Conservation (phyloP, 495 filamentous ascomycete species). For the Aspergillus bridgeri region DNA sequence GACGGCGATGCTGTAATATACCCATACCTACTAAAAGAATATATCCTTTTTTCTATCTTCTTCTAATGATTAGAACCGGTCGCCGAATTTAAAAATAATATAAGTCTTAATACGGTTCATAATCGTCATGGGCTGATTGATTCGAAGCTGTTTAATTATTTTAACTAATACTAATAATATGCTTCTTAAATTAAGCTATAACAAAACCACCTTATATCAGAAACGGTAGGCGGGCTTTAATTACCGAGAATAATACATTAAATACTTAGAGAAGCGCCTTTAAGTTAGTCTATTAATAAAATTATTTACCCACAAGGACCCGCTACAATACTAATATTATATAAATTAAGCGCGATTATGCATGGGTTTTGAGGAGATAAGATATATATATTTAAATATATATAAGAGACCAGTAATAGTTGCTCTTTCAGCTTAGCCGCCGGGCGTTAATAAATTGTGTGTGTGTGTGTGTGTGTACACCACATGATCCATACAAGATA, state of each 20-base stretch:
- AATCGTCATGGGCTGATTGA: constrained; percentile 33
- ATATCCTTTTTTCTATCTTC: constrained; percentile 30
- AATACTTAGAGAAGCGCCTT: constrained; percentile 29
- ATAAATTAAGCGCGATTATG: constrained; percentile 19
- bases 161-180: constrained; percentile 13
- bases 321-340: no score
- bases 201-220: constrained; percentile 18
- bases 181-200: constrained; percentile 14
- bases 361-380: constrained; percentile 25
- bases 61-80: constrained; percentile 30
- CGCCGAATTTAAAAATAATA: constrained; percentile 31
- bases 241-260: constrained; percentile 24
- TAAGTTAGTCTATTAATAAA: constrained; percentile 29
- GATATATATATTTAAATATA: constrained; percentile 20
- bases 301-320: constrained; percentile 28
- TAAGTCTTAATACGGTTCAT: constrained; percentile 32
- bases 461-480: constrained; percentile 17
- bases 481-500: constrained; percentile 1
- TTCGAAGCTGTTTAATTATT: constrained; percentile 24
- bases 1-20: constrained; percentile 29
- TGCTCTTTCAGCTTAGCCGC: constrained; percentile 28
- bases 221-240: constrained; percentile 24
- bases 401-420: constrained; percentile 31
- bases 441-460: no score
- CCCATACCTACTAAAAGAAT: constrained; percentile 28